A percentile compares a stretch with the other conserved stretches of the same genome.
Evolutionary conservation across 257 asterid genomes (phyloP).

Genomic region (Jasminum sambac): DNA sequence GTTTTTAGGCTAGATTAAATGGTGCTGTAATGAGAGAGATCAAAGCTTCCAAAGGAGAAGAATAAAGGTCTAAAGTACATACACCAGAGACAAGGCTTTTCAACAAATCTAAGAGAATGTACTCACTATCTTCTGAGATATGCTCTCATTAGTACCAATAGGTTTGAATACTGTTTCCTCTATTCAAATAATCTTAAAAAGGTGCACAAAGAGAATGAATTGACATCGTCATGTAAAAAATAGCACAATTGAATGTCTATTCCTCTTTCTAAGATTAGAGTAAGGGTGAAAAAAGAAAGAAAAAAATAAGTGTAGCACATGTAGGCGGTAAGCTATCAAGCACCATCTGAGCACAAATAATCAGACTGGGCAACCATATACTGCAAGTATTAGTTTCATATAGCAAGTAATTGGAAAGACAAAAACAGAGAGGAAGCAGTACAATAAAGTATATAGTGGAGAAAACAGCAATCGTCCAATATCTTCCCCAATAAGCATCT

Average conservation of each 20-base stretch:
- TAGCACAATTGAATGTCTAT: constrained; percentile 11
- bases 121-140: constrained; percentile 5
- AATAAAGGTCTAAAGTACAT: background rate
- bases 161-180: constrained; percentile 6
- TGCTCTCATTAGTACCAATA: background rate
- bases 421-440: constrained; percentile 26
- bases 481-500: constrained; percentile 98
- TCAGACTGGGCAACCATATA: constrained; percentile 1
- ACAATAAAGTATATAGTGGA: constrained; percentile 88
- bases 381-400: constrained; percentile 12
- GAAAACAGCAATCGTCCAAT: constrained; percentile 98
- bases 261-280: background rate
- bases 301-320: constrained; percentile 11
- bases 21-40: constrained; percentile 5
- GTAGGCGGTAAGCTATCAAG: constrained; percentile 1
- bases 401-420: constrained; percentile 1
- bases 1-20: constrained; percentile 7
- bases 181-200: background rate
- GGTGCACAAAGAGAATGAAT: constrained; percentile 9
- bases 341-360: constrained; percentile 14
- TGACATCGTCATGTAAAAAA: constrained; percentile 9
- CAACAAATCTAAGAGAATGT: constrained; percentile 7
- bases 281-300: background rate
- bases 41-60: background rate
- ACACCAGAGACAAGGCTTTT: background rate